phyloP scores from a whole-genome alignment of 2,329 filamentous ascomycete species.

The Fusarium sp. region DNA sequence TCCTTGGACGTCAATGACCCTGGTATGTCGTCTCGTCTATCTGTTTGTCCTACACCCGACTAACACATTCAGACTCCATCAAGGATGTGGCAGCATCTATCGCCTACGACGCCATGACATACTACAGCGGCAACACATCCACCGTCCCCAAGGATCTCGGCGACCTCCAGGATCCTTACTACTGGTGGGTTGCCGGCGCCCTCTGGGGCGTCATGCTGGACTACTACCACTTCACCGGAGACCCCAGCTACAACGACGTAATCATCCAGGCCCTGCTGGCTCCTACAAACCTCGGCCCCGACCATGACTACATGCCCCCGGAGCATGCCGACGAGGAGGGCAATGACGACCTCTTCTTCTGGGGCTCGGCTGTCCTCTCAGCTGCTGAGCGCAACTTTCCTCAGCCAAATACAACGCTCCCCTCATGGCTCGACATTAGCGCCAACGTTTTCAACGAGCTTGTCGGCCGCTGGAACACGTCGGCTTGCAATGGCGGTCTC shows the following conservation, averaged over 20 bases:
- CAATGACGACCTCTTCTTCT: conserved; percentile 82
- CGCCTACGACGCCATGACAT: conserved; percentile 70
- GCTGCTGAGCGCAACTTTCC: conserved; percentile 77
- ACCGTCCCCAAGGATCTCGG: conserved; percentile 64
- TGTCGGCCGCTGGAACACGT: conserved; percentile 74
- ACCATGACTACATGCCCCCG: conserved; percentile 69
- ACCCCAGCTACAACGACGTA: conserved; percentile 69
- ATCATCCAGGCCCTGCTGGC: conserved; percentile 68
- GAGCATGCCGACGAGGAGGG: conserved; percentile 69
- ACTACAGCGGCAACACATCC: conserved; percentile 72
- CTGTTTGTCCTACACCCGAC: neutral
- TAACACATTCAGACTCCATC: conserved; percentile 64
- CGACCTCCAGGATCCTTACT: conserved; percentile 74
- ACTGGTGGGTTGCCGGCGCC: conserved; percentile 74
- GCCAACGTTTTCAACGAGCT: conserved; percentile 80
- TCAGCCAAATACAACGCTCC: conserved; percentile 64
- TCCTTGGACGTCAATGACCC: conserved; percentile 33
- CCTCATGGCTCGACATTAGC: conserved; percentile 74
- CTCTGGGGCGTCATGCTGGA: conserved; percentile 76
- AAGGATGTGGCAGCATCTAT: conserved; percentile 69
- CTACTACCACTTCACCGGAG: conserved; percentile 74
- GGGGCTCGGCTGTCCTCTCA: conserved; percentile 74
- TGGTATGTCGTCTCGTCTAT: conserved; percentile 16
- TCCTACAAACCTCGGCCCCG: conserved; percentile 64
- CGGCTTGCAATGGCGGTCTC: conserved; percentile 76